A percentile compares a stretch with the other conserved stretches of the same genome.
phyloP scores from a whole-genome alignment of 2,329 filamentous ascomycete species.

The Stachybotrys elegans region DNA sequence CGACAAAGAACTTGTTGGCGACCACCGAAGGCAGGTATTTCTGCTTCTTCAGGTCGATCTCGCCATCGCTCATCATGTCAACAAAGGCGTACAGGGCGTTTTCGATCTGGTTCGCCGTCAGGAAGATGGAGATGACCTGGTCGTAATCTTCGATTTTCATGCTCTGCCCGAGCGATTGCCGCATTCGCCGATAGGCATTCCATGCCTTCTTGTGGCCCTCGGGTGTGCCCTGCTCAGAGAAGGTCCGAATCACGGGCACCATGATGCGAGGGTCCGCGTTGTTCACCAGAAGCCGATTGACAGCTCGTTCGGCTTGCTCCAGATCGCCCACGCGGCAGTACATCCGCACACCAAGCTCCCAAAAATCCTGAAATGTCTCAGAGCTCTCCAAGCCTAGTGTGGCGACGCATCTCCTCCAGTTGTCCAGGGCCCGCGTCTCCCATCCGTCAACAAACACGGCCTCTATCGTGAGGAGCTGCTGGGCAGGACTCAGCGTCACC shows the following conservation, averaged over 20 bases:
- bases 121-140: slow-evolving; percentile 63
- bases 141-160: slow-evolving; percentile 76
- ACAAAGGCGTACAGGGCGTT: slow-evolving; percentile 73
- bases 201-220: slow-evolving; percentile 55
- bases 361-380: slow-evolving; percentile 49
- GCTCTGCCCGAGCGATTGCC: slow-evolving; percentile 49
- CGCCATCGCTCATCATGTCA: slow-evolving; percentile 75
- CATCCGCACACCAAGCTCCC: slow-evolving; percentile 63
- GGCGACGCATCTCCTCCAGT: slow-evolving; percentile 55
- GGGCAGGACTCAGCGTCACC: slow-evolving; percentile 46
- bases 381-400: slow-evolving; percentile 42
- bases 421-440: slow-evolving; percentile 53
- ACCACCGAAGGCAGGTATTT: slow-evolving; percentile 42
- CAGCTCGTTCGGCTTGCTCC: slow-evolving; percentile 52
- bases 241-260: slow-evolving; percentile 65
- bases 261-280: slow-evolving; percentile 50
- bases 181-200: slow-evolving; percentile 61
- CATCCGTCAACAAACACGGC: slow-evolving; percentile 61
- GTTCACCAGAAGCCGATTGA: slow-evolving; percentile 47
- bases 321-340: slow-evolving; percentile 52
- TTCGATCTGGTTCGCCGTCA: slow-evolving; percentile 59
- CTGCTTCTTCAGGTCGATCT: slow-evolving; percentile 41
- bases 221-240: slow-evolving; percentile 46
- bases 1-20: slow-evolving; percentile 76
- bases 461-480: slow-evolving; percentile 64